phyloP scores from a whole-genome alignment of 176 grass and related monocot species.

The Tuctoria greenei region DNA sequence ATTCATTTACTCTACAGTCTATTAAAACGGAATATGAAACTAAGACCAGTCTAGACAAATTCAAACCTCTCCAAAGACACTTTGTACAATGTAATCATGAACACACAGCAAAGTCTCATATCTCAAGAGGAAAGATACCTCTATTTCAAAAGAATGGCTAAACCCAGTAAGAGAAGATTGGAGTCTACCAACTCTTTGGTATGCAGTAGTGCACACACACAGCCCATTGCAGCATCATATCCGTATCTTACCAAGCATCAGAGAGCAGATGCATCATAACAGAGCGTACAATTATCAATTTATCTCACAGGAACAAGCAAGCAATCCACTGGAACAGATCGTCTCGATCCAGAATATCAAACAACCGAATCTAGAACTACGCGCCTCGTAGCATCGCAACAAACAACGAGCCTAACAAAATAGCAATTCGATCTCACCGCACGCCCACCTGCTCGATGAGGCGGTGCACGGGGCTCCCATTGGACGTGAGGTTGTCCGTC shows the following conservation, averaged over 20 bases:
- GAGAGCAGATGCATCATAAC: neutral
- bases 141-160: neutral
- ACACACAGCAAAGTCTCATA: neutral
- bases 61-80: neutral
- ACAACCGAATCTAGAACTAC: neutral
- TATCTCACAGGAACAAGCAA: constrained; percentile 24
- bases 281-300: neutral
- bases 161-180: neutral
- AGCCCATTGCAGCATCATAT: neutral
- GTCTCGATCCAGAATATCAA: neutral
- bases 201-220: constrained; percentile 8
- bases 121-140: neutral
- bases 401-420: neutral
- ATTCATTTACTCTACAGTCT: neutral
- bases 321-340: neutral
- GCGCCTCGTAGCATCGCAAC: neutral
- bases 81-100: neutral
- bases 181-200: neutral
- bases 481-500: constrained; percentile 89
- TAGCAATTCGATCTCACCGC: constrained; percentile 22
- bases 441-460: constrained; percentile 86
- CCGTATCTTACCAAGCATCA: constrained; percentile 5
- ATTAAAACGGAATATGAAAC: neutral
- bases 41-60: neutral
- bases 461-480: constrained; percentile 95